phyloP scores from a whole-genome alignment of 345 rosid genomes.

The Populus pruinosa region DNA sequence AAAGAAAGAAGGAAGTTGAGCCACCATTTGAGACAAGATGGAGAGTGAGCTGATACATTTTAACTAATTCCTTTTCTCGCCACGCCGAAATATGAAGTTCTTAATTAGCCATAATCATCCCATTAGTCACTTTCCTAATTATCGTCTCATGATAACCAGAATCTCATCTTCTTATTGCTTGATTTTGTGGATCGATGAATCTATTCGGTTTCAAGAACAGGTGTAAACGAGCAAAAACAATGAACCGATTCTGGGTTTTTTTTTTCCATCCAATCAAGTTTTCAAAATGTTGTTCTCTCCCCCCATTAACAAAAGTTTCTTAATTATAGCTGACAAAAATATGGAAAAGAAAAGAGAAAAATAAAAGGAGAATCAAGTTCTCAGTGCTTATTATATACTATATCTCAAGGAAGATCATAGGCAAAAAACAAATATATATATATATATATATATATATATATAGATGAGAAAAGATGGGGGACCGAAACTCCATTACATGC shows the following conservation, averaged over 20 bases:
- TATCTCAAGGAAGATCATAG: neutral
- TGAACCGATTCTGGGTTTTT: slow-evolving; percentile 1
- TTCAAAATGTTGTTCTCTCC: neutral
- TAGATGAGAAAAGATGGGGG: slow-evolving; percentile 16
- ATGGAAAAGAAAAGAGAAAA: neutral
- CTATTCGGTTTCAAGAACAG: slow-evolving; percentile 5
- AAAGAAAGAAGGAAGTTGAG: slow-evolving; percentile 6
- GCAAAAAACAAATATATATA: no score
- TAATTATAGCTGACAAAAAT: neutral
- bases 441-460: neutral
- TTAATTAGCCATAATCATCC: neutral
- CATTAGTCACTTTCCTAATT: no score
- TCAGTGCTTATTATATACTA: neutral
- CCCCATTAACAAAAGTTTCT: slow-evolving; percentile 1
- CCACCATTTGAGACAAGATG: neutral
- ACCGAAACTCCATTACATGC: slow-evolving; percentile 33
- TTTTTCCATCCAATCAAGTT: slow-evolving; percentile 4
- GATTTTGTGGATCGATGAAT: neutral
- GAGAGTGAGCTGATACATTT: neutral
- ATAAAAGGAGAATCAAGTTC: slow-evolving; percentile 24
- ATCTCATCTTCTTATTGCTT: neutral
- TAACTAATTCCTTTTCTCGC: neutral
- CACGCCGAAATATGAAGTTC: slow-evolving; percentile 9
- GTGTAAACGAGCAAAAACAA: neutral
- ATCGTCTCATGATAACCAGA: neutral